phyloP scores from a whole-genome alignment of 495 filamentous ascomycete species.

The Xylaria grammica region DNA sequence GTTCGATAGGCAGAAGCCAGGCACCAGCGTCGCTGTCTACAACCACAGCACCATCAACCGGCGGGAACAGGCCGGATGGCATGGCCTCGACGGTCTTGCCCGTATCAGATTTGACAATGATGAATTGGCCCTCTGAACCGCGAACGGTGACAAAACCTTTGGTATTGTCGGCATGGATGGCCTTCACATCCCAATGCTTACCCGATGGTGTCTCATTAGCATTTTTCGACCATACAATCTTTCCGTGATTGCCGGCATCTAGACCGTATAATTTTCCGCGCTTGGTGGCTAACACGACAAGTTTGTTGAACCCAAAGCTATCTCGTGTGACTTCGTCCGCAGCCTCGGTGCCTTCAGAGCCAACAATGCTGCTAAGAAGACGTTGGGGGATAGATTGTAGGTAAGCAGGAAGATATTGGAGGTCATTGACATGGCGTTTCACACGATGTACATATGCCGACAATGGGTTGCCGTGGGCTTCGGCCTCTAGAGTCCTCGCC shows the following conservation, averaged over 20 bases:
- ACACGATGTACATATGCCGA: constrained; percentile 87
- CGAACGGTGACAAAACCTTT: constrained; percentile 64
- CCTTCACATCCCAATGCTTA: constrained; percentile 68
- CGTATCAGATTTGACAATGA: constrained; percentile 61
- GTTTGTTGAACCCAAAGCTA: constrained; percentile 85
- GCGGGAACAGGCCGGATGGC: constrained; percentile 38
- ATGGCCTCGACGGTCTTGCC: constrained; percentile 58
- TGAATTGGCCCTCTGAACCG: constrained; percentile 60
- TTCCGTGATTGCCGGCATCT: constrained; percentile 74
- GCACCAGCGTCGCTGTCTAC: constrained; percentile 57
- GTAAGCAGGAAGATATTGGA: constrained; percentile 79
- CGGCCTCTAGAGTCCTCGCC: constrained; percentile 79
- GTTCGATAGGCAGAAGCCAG: constrained; percentile 55
- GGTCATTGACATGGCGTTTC: constrained; percentile 78
- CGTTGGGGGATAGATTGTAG: constrained; percentile 67
- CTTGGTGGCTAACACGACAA: constrained; percentile 79
- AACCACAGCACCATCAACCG: constrained; percentile 52
- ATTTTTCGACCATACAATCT: constrained; percentile 74
- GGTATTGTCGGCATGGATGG: constrained; percentile 61
- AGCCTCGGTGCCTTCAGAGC: constrained; percentile 49
- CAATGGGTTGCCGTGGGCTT: constrained; percentile 79
- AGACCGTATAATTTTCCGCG: constrained; percentile 80
- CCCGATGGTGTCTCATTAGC: constrained; percentile 59
- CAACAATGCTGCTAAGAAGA: constrained; percentile 71
- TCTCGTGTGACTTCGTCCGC: constrained; percentile 67